Conservation (phyloP, 2,329 filamentous ascomycete species). For the Nemania bipapillata region DNA sequence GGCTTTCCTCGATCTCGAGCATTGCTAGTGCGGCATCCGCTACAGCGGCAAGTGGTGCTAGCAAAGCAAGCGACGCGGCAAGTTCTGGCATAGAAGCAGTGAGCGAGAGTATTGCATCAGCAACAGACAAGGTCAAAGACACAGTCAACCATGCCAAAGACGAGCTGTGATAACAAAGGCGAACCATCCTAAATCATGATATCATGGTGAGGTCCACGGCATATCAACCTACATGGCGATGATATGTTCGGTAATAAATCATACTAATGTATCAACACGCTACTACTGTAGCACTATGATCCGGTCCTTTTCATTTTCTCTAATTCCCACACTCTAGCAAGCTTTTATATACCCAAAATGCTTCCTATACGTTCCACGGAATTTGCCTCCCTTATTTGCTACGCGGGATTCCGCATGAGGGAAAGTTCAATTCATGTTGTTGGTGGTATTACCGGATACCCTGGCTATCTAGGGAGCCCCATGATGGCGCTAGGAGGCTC, state of each 20-base stretch:
- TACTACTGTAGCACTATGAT: neutral
- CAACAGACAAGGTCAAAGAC: slow-evolving; percentile 45
- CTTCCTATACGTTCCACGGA: neutral
- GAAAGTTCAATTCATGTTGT: neutral
- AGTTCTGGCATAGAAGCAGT: slow-evolving; percentile 41
- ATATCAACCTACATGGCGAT: neutral
- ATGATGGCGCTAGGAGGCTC: neutral
- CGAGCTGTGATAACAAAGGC: slow-evolving; percentile 20
- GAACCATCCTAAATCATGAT: neutral
- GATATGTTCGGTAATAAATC: neutral
- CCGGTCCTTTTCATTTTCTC: slow-evolving; percentile 9
- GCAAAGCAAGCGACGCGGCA: slow-evolving; percentile 43
- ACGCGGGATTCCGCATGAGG: neutral
- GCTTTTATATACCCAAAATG: slow-evolving; percentile 40
- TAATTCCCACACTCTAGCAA: slow-evolving; percentile 35
- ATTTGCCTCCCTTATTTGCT: neutral
- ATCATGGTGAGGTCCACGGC: neutral
- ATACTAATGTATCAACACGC: neutral
- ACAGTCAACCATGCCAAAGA: slow-evolving; percentile 42
- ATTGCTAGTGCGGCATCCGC: slow-evolving; percentile 53
- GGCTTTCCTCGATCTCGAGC: slow-evolving; percentile 65
- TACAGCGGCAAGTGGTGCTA: slow-evolving; percentile 45
- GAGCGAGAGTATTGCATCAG: slow-evolving; percentile 29
- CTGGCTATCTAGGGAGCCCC: neutral
- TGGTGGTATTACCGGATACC: neutral